phyloP scores from a whole-genome alignment of 1,139 yeast genomes.

The Geotrichum cucujoidarum region DNA sequence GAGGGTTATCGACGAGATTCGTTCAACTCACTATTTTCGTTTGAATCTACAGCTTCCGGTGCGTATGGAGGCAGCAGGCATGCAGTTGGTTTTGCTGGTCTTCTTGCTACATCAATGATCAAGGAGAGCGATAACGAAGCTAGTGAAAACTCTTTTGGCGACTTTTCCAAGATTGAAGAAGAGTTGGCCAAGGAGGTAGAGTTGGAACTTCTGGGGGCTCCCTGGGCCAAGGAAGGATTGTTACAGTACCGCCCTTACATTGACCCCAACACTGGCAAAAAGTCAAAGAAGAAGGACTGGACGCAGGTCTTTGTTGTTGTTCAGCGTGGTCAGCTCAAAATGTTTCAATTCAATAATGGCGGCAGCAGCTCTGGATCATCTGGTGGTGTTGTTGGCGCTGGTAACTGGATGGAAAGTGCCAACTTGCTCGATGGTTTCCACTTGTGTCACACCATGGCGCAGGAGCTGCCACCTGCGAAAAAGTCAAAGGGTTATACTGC shows the following conservation, averaged over 20 bases:
- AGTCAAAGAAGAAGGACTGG: constrained; percentile 34
- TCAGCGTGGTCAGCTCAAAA: constrained; percentile 36
- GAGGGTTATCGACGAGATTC: constrained; percentile 30
- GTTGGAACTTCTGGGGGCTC: constrained; percentile 65
- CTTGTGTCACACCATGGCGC: constrained; percentile 33
- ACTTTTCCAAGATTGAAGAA: constrained; percentile 30
- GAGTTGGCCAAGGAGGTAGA: constrained; percentile 47
- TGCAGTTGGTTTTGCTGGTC: constrained; percentile 37
- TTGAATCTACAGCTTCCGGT: constrained; percentile 28
- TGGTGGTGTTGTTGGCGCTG: constrained; percentile 46
- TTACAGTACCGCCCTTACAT: constrained; percentile 47
- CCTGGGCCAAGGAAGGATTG: constrained; percentile 72
- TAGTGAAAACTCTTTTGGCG: constrained; percentile 25
- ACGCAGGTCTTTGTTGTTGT: constrained; percentile 35
- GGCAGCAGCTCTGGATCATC: constrained; percentile 7
- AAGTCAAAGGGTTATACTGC: constrained; percentile 29
- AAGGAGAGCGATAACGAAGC: constrained; percentile 27
- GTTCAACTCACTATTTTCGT: constrained; percentile 31
- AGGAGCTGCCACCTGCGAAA: constrained; percentile 31
- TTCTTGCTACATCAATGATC: constrained; percentile 34
- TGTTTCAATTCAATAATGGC: constrained; percentile 30
- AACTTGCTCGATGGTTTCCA: constrained; percentile 30
- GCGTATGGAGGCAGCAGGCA: constrained; percentile 29
- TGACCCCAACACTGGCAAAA: constrained; percentile 32
- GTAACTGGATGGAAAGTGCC: constrained; percentile 52